Evolutionary conservation across 352 stramenopile genomes (phyloP).

Genomic region (Phytophthora rubi): DNA sequence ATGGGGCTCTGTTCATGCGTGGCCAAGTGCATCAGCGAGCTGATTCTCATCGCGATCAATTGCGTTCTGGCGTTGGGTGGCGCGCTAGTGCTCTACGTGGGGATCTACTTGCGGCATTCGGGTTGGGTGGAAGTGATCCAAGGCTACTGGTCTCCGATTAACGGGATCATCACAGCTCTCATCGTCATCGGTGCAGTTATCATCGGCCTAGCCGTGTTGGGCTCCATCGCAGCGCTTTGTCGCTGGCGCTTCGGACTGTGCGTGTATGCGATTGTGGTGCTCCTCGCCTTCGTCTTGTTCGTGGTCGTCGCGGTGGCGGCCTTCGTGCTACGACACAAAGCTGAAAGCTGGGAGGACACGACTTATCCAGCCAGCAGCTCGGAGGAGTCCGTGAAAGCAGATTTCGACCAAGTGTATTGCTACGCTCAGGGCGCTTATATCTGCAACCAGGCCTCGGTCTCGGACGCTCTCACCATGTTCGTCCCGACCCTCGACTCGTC

Average conservation of each 20-base stretch:
- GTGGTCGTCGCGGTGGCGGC: slow-evolving; percentile 48
- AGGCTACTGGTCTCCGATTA: slow-evolving; percentile 56
- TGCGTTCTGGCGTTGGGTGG: slow-evolving; percentile 62
- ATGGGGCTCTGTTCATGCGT: slow-evolving; percentile 42
- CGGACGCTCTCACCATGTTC: slow-evolving; percentile 63
- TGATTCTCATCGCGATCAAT: slow-evolving; percentile 70
- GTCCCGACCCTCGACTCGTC: slow-evolving; percentile 43
- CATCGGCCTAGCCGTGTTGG: slow-evolving; percentile 64
- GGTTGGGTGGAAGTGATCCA: slow-evolving; percentile 72
- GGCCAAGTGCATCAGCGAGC: slow-evolving; percentile 39
- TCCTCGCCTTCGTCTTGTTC: slow-evolving; percentile 63
- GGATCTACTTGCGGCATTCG: slow-evolving; percentile 48
- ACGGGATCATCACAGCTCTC: slow-evolving; percentile 53
- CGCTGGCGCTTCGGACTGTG: slow-evolving; percentile 64
- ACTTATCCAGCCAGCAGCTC: slow-evolving; percentile 55
- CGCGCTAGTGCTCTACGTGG: slow-evolving; percentile 58
- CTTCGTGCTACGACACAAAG: slow-evolving; percentile 52
- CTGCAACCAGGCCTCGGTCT: slow-evolving; percentile 64
- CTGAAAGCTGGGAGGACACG: slow-evolving; percentile 53
- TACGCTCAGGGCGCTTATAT: slow-evolving; percentile 77
- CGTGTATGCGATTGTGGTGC: slow-evolving; percentile 61
- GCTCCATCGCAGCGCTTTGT: slow-evolving; percentile 62
- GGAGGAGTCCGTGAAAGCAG: slow-evolving; percentile 57
- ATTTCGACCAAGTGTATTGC: slow-evolving; percentile 77
- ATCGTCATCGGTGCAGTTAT: slow-evolving; percentile 60